Percentiles rank a stretch among this genome's conserved stretches.
Conservation (phyloP, 129 eudicot species). For the Flaveria bidentis region DNA sequence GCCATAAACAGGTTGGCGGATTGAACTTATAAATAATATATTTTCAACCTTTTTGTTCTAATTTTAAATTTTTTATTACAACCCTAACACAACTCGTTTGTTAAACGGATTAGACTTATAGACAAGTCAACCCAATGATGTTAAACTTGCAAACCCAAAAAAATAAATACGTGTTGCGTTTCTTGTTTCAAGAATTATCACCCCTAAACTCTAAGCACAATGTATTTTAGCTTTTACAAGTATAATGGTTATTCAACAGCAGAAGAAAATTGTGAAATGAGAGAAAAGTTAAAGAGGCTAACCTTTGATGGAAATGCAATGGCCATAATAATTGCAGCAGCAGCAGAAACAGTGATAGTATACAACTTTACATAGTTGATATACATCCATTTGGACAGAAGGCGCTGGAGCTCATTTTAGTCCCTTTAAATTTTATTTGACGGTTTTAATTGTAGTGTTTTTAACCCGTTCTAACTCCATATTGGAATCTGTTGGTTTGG, state of each 20-base stretch:
- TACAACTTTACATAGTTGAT: slow-evolving; percentile 31
- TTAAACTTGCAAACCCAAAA: too few relatives aligned
- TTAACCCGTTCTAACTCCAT: slow-evolving; percentile 30
- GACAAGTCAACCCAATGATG: too few relatives aligned
- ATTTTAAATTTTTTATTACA: neutral
- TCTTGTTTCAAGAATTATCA: too few relatives aligned
- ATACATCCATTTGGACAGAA: slow-evolving; percentile 18
- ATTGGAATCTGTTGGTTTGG: slow-evolving; percentile 37
- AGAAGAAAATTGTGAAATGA: neutral
- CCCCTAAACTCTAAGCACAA: too few relatives aligned
- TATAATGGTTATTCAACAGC: too few relatives aligned
- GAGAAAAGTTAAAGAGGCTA: slow-evolving; percentile 23
- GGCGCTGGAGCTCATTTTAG: slow-evolving; percentile 4
- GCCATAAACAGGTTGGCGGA: neutral
- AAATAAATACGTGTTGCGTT: too few relatives aligned
- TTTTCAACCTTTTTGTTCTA: neutral
- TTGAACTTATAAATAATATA: neutral
- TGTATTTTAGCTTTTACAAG: too few relatives aligned
- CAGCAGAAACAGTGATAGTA: neutral
- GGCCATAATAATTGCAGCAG: slow-evolving; percentile 23
- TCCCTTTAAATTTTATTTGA: slow-evolving; percentile 32
- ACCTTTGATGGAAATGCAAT: slow-evolving; percentile 23
- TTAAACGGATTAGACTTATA: too few relatives aligned
- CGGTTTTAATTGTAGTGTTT: slow-evolving; percentile 32
- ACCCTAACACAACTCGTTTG: neutral